phyloP scores from a whole-genome alignment of 768 basidiomycete genomes.

The Russula olivacea region DNA sequence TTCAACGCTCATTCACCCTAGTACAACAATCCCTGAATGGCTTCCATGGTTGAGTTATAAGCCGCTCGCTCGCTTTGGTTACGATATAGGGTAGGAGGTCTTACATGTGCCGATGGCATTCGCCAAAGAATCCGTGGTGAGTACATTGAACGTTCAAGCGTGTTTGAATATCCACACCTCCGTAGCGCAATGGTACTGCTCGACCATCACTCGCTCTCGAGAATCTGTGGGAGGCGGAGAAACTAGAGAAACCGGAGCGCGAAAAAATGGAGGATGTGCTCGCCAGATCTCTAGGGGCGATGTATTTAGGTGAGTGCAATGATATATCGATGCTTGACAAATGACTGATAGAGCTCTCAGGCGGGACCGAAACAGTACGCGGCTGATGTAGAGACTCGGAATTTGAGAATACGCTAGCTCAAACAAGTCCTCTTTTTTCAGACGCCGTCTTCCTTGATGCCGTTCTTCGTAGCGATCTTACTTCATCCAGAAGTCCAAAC shows the following conservation, averaged over 20 bases:
- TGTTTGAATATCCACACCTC: not conserved
- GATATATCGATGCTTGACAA: not conserved
- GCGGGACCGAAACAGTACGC: not conserved
- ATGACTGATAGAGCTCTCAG: not conserved
- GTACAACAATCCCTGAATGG: slow-evolving; percentile 8
- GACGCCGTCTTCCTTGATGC: not conserved
- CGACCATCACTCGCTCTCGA: too few relatives aligned
- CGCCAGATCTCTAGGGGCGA: not conserved
- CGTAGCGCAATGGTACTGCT: not conserved
- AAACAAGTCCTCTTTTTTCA: not conserved
- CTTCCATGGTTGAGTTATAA: slow-evolving; percentile 11
- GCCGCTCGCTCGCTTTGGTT: slow-evolving; percentile 2
- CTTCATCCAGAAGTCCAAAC: not conserved
- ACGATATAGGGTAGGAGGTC: not conserved
- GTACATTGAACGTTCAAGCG: not conserved
- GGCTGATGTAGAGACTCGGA: not conserved
- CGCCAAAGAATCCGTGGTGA: not conserved
- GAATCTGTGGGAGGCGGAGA: too few relatives aligned
- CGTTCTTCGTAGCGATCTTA: not conserved
- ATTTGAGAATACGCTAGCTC: not conserved
- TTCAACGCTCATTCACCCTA: not conserved
- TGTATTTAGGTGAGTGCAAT: not conserved
- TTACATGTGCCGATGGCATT: slow-evolving; percentile 1
- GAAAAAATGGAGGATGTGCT: too few relatives aligned
- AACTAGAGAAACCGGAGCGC: too few relatives aligned